These are phyloP conservation scores for Osmanthus fragrans DNA, from an alignment of 257 asterid genomes.

Conservation along the genomic window DNA sequence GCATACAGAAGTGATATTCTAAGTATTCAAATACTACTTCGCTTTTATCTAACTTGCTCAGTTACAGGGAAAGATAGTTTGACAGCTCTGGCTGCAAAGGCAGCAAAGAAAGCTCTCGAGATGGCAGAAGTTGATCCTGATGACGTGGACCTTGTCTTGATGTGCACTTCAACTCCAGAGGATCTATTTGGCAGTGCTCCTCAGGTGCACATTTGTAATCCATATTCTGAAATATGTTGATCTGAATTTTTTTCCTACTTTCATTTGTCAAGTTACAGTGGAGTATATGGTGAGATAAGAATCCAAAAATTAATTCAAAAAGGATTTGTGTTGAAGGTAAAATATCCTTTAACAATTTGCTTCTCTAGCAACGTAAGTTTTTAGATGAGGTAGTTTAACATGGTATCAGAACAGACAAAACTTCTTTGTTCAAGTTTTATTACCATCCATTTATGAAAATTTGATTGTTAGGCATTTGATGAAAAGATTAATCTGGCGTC, in stretches of 20 bases:
- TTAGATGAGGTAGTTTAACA: neutral
- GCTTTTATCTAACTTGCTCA: neutral
- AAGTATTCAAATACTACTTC: neutral
- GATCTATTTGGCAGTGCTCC: constrained; percentile 94
- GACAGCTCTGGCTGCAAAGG: constrained; percentile 67
- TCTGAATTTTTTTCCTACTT: neutral
- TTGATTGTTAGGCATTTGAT: neutral
- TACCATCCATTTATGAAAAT: neutral
- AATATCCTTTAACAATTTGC: neutral
- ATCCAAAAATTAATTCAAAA: no score
- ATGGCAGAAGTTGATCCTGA: constrained; percentile 84
- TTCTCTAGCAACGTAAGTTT: neutral
- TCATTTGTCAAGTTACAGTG: neutral
- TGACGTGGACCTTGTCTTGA: constrained; percentile 73
- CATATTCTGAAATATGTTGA: neutral
- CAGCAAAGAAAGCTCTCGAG: constrained; percentile 80
- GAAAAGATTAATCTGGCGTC: neutral
- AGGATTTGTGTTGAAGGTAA: neutral
- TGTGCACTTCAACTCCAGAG: constrained; percentile 92
- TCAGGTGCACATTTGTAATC: constrained; percentile 51
- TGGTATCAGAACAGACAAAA: no score
- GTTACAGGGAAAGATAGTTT: constrained; percentile 70
- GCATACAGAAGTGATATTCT: neutral
- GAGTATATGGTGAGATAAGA: neutral
- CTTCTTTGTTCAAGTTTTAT: neutral